phyloP scores from a whole-genome alignment of 345 rosid species.

The Populus euphratica region DNA sequence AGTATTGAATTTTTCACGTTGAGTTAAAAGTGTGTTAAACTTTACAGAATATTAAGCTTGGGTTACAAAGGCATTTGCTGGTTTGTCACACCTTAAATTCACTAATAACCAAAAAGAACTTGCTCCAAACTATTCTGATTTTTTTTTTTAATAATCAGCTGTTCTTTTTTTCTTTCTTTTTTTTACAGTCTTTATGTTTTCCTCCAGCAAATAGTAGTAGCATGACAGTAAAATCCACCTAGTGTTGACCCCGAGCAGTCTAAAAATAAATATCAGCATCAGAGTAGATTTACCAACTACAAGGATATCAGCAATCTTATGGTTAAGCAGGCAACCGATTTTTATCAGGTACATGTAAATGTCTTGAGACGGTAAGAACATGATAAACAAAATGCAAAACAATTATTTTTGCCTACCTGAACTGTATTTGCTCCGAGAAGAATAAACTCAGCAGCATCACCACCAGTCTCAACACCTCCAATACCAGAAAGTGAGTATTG shows the following conservation, averaged over 20 bases:
- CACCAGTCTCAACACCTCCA: conserved; percentile 94
- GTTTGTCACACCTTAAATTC: not conserved
- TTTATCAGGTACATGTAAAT: not conserved
- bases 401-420: conserved; percentile 51
- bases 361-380: not conserved
- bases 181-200: not conserved
- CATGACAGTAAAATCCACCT: not conserved
- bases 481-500: conserved; percentile 80
- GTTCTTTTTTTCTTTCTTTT: not conserved
- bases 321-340: not conserved
- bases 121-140: not conserved
- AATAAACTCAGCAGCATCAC: conserved; percentile 90
- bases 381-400: not conserved
- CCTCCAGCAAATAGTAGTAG: not conserved
- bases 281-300: not conserved
- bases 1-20: not conserved
- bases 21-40: not conserved
- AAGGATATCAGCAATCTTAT: not conserved
- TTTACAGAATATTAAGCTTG: not conserved
- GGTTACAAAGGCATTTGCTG: not conserved
- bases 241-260: not conserved
- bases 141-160: not conserved
- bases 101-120: not conserved
- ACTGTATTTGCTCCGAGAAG: conserved; percentile 93
- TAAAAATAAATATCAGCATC: not conserved